These are phyloP conservation scores for Arthrocladium fulminans DNA, from an alignment of 2,329 filamentous ascomycete species.

Conservation along the genomic window DNA sequence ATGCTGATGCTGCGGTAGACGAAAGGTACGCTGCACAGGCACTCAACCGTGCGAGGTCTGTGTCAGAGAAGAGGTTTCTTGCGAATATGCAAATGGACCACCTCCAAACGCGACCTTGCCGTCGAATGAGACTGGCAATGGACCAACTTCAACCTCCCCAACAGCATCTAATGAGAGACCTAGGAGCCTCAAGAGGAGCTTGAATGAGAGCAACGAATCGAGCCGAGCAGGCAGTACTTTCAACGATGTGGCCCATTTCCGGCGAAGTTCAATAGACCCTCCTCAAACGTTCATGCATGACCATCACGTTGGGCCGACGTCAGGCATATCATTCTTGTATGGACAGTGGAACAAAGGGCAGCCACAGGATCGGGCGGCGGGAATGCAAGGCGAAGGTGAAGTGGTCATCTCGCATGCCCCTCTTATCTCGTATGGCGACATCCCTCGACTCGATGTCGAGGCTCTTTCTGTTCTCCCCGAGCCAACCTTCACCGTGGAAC, in stretches of 20 bases:
- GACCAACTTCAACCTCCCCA: not conserved
- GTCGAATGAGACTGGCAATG: not conserved
- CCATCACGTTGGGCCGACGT: slow-evolving; percentile 42
- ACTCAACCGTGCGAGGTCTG: slow-evolving; percentile 21
- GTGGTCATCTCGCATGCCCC: slow-evolving; percentile 30
- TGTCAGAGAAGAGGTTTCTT: slow-evolving; percentile 16
- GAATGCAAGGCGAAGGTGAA: slow-evolving; percentile 22
- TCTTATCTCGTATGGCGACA: slow-evolving; percentile 31
- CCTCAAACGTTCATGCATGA: slow-evolving; percentile 30
- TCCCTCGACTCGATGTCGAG: slow-evolving; percentile 30
- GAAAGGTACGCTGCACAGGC: slow-evolving; percentile 20
- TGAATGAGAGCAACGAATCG: not conserved
- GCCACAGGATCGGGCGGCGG: slow-evolving; percentile 32
- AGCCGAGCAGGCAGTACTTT: not conserved
- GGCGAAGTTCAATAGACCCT: slow-evolving; percentile 15
- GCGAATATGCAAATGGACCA: slow-evolving; percentile 17
- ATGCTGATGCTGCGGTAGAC: slow-evolving; percentile 11
- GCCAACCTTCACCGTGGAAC: slow-evolving; percentile 27
- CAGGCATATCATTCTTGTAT: slow-evolving; percentile 46
- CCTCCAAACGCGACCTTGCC: slow-evolving; percentile 1
- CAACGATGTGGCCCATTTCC: slow-evolving; percentile 4
- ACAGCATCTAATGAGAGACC: not conserved
- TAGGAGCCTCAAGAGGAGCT: not conserved
- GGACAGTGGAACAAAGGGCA: slow-evolving; percentile 55
- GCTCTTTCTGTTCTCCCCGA: slow-evolving; percentile 16